Evolutionary conservation across 2,329 filamentous ascomycete species (phyloP), one percentile per base, ranked within the genome.

Genomic region (Claviceps capensis): DNA sequence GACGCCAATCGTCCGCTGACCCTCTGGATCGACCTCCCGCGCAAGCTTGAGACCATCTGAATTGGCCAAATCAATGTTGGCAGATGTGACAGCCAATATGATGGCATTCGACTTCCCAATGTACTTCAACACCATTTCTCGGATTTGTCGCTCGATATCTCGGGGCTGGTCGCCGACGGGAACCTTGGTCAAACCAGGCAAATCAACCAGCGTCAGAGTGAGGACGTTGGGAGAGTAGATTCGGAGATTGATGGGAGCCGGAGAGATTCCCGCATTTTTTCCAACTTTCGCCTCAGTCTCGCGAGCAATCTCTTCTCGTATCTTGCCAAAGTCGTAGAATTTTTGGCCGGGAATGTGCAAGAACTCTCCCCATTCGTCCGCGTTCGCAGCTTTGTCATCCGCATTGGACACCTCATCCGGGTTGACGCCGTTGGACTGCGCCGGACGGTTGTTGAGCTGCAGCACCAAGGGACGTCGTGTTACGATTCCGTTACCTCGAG

Each of bases 151-250:
- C 76, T 97, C 91, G 62, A 97, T 97, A 73, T 97, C 91, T 67
- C 89, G 83, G 46, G 91, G 91, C 70, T 97, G 91, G 65, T 97
- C 91, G 60, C 91, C 91, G 40, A 97, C 90, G 8, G 91, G 91
- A 52, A 97, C 91, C 73, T 95, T 95, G 58, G 93, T 98, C 65
- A 98, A 72, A 69, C 93, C 93, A 47, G 93, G 93, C 71, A 98
- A 73, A 78, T 98, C 93, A 63, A 98, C 93, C 53, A 98, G 77
- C 6, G 93, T 98, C 60, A 98, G 77, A 53, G 94, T 98, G 55
- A 98, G 81, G 67, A 98, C 94, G 65, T 98, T 95, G 51, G 93
- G 93, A 50, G 91, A 97, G 79, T 95, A 97, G 72, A 98, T 95
- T 64, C 93, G 84, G 63, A 98, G 77, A 75, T 97, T 97, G 77